phyloP scores from a whole-genome alignment of 305 asterid genomes.

The Coffea humblotiana region DNA sequence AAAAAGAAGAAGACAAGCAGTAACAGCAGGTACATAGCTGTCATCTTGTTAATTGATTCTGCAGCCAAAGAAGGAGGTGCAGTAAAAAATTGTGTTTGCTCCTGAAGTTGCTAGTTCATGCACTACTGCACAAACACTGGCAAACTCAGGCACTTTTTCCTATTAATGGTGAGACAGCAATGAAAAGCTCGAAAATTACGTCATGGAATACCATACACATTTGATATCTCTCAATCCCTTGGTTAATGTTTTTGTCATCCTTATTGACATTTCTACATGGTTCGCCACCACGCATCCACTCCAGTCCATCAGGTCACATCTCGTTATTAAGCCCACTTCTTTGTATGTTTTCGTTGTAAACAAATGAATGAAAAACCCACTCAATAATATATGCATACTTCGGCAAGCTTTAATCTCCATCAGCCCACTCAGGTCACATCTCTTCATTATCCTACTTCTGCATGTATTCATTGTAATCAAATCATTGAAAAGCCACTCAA shows the following conservation, averaged over 20 bases:
- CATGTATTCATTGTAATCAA: background rate
- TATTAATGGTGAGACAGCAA: background rate
- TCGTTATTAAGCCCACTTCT: background rate
- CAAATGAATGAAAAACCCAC: background rate
- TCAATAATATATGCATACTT: background rate
- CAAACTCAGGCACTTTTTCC: background rate
- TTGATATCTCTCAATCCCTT: background rate
- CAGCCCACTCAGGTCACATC: conserved; percentile 2
- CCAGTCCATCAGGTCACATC: background rate
- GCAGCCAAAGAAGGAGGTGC: background rate
- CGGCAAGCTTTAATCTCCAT: background rate
- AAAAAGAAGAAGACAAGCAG: background rate
- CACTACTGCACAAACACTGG: background rate
- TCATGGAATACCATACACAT: background rate
- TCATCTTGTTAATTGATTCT: background rate
- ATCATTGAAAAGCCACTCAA: conserved; percentile 7
- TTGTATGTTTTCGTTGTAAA: conserved; percentile 2
- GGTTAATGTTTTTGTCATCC: background rate
- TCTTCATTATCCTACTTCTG: background rate
- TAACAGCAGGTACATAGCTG: background rate
- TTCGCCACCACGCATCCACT: background rate
- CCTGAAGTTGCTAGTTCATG: background rate
- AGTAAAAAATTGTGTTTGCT: too few species aligned
- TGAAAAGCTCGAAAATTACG: background rate
- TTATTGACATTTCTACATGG: background rate